Evolutionary conservation across 2,329 filamentous ascomycete species (phyloP).

Genomic region (Pseudogymnoascus sp.): DNA sequence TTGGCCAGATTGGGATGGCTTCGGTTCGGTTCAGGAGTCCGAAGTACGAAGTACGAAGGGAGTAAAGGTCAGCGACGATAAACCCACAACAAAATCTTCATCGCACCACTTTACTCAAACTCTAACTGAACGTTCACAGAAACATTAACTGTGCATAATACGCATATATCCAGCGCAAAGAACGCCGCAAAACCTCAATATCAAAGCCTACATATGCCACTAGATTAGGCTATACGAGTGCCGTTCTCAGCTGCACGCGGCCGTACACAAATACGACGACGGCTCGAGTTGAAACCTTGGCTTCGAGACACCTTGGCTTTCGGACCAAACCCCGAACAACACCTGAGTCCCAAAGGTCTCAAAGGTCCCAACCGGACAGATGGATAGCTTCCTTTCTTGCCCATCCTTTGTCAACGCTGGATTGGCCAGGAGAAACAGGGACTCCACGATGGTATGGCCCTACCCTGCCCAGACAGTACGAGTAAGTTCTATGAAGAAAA

Average conservation of each 20-base stretch:
- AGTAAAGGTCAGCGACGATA: background rate
- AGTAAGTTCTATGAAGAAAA: background rate
- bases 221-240: background rate
- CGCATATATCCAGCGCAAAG: background rate
- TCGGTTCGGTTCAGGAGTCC: no score
- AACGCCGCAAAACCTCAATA: background rate
- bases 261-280: background rate
- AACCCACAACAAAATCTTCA: background rate
- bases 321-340: background rate
- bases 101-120: background rate
- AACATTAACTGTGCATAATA: background rate
- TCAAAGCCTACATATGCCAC: background rate
- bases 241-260: background rate
- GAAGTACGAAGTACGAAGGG: background rate
- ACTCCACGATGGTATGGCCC: background rate
- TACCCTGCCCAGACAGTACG: background rate
- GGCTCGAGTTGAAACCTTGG: background rate
- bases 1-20: conserved; percentile 5
- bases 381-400: background rate
- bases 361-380: background rate
- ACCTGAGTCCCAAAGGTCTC: background rate
- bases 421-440: background rate
- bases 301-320: background rate
- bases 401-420: background rate
- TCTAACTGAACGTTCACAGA: background rate